phyloP scores from a whole-genome alignment of 2,329 filamentous ascomycete genomes.

The Metarhizium anisopliae region DNA sequence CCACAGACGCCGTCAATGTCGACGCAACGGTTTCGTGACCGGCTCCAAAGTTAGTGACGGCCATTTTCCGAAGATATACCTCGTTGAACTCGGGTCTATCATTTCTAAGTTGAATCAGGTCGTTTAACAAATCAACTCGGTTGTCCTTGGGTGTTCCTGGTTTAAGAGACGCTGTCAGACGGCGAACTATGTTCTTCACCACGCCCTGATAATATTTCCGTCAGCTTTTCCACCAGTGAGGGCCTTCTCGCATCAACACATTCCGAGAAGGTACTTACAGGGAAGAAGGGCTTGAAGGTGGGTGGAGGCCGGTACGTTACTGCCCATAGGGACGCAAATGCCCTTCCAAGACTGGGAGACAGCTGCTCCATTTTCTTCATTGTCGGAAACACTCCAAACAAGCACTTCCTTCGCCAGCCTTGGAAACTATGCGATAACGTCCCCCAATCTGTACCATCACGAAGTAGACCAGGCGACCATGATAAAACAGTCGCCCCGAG shows the following conservation, averaged over 20 bases:
- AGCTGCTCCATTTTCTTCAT: slow-evolving; percentile 30
- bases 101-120: slow-evolving; percentile 37
- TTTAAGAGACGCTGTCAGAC: slow-evolving; percentile 21
- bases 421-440: slow-evolving; percentile 40
- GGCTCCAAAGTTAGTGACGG: slow-evolving; percentile 46
- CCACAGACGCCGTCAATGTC: slow-evolving; percentile 38
- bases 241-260: not conserved
- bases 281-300: slow-evolving; percentile 39
- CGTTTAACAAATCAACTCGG: slow-evolving; percentile 33
- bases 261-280: slow-evolving; percentile 23
- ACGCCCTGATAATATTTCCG: slow-evolving; percentile 20
- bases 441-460: slow-evolving; percentile 32
- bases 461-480: slow-evolving; percentile 42
- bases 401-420: slow-evolving; percentile 42
- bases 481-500: slow-evolving; percentile 40
- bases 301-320: slow-evolving; percentile 34
- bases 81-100: slow-evolving; percentile 37
- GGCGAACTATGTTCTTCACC: slow-evolving; percentile 20
- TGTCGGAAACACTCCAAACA: slow-evolving; percentile 40
- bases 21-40: slow-evolving; percentile 47
- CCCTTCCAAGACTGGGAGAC: slow-evolving; percentile 25
- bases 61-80: slow-evolving; percentile 40
- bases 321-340: slow-evolving; percentile 34
- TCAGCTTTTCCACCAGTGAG: not conserved
- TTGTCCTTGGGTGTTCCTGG: slow-evolving; percentile 21